Evolutionary conservation across 768 basidiomycete species (phyloP), one percentile per base, ranked within the genome.

Genomic region (Amanita exitialis): DNA sequence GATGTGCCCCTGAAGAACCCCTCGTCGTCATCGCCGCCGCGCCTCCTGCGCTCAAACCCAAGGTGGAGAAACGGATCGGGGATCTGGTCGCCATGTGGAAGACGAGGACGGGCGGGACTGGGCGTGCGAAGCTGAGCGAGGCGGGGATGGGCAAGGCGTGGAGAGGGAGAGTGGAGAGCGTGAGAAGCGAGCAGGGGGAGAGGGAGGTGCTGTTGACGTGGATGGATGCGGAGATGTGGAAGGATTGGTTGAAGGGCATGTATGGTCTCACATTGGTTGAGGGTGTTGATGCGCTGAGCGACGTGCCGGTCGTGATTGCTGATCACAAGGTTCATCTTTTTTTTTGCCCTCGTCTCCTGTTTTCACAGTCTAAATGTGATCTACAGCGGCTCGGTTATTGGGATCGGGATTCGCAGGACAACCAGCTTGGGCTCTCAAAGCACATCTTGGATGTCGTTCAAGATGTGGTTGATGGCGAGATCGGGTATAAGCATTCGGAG

Each of bases 191-290:
- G 28, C 10, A 4, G 39, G 20, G 23, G 5, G 41, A 50, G 30
- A 66, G 75, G 32, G 76, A 80, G 38, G 83, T 95, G 0, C 78
- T 93, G 45, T 96, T 93, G 66, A 75, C 84, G 6, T 92, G 86
- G 84, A 92, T 96, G 79, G 90, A 99, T 60, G 78, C 71, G 2
- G 81, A 79, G 21, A 77, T 74, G 64, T 96, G 94, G 93, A 73
- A 66, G 21, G 81, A 77, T 45, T 97, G 93, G 93, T 70, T 95
- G 69, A 92, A 89, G 73, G 83, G 81, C 58, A 91, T 91, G 82
- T 98, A 97, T 67, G 83, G 84, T 27, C 69, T 92, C 57, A 69
- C 59, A 49, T 55, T 56, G 6, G 55, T 58, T 13, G 54, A 54
- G 13, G 47, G 49, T 4, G 58, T 58, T 3, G 35, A 13, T 23